Evolutionary conservation across 106 monocot genomes (phyloP), one percentile per base, ranked within the genome.

Genomic region (Acorus calamus): DNA sequence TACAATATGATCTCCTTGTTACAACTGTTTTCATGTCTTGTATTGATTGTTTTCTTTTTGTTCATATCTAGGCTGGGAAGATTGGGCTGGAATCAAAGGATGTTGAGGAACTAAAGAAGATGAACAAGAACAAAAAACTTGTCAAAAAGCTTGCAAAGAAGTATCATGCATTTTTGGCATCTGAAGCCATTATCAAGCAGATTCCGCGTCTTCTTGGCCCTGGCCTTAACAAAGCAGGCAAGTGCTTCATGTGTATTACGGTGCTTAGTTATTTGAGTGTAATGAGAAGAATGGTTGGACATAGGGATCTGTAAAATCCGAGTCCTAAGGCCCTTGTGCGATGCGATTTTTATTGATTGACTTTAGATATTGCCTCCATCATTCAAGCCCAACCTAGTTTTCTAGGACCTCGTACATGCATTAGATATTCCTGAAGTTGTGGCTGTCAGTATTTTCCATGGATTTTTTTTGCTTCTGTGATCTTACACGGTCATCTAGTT

Each of bases 141-240:
- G 84, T 84, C 2, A 84, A 84, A 60, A 84, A 84, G 68, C 66
- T 84, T 2, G 84, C 84, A 1, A 84, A 84, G 77, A 76, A 80
- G 46, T 80, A 84, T 43, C 84, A 84, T 68, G 84, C 80, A 54
- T 84, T 84, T 46, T 56, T 84, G n/a, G 84, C 84, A 52, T 84
- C 84, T 7, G 84, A 84, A 46, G 80, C 84, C 42, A 74, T 84
- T 41, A 85, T 84, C 42, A 84, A 84, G 73, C 84, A 84, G 74
- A 84, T 84, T 55, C 84, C 84, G 43, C 84, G 84, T 71, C 84
- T 84, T 51, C 73, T 84, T 46, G 84, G 84, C 0, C 84, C 84
- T 43, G 84, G 84, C 53, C 84, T 84, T 44, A 84, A 84, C 77
- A 84, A 84, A 56, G 84, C 84, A 59, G 80, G 84, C 73, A 78